Base-by-base conservation (phyloP, 495 filamentous ascomycete genomes). In the Eremomyces bilateralis region DNA sequence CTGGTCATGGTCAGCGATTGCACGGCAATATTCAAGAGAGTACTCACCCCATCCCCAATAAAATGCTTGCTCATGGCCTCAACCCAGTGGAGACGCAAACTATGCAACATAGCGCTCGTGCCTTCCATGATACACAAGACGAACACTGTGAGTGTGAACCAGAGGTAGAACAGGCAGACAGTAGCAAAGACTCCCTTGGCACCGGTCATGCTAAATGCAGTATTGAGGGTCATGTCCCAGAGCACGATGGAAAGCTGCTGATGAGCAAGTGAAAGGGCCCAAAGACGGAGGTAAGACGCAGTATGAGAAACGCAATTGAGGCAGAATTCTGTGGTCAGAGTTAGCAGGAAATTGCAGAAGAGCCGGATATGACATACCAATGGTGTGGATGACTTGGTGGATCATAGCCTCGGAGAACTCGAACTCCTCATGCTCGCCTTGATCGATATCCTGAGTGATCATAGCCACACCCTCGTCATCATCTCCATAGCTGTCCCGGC, bases 41-140 rank as follows among this genome's bases (percentile, higher is more conserved):
- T 21, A 44, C 46, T 51, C 38, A 60, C 49, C 29, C 88, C 88
- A 36, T 83, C 83, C 41, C 91, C 91, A 52, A 94, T 76, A 60
- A 94, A 93, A 62, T 94, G 91, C 59, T 97, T 97, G 59, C 81
- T 88, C 71, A 95, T 94, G n/a, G 88, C 83, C 54, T 99, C 88
- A 38, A 99, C 88, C 88, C 88, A 99, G 49, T 94, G 90, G 38
- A 99, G 66, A 62, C 88, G 71, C 43, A 99, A 63, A 40, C 77
- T 82, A 57, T 95, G 90, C 61, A 93, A 67, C 80, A 88, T 84
- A 32, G 80, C 80, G 52, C 71, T 76, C 20, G 77, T 83, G 31
- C 80, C 80, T 49, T 88, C 80, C 79, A 88, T 88, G 35, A 80
- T 60, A 37, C 68, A 69, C 31, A 90, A 62, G 42, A 90, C 76